Evolutionary conservation across 257 asterid genomes (phyloP).

Genomic region (Ehretia macrophylla): DNA sequence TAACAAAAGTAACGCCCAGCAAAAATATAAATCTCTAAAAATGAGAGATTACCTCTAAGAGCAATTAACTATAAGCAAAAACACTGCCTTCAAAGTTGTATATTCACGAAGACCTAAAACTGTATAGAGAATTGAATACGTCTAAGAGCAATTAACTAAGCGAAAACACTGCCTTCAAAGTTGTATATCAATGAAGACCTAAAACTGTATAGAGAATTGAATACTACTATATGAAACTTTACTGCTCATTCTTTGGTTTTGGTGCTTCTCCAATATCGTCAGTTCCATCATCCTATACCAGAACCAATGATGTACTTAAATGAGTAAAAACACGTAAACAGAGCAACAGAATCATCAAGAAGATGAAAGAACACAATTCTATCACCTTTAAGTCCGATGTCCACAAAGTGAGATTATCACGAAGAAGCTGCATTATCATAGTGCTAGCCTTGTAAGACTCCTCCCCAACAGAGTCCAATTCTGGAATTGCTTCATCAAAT

Average conservation of each 20-base stretch:
- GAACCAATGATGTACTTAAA: conserved; percentile 2
- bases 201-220: conserved; percentile 18
- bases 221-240: conserved; percentile 25
- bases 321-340: not conserved
- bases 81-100: conserved; percentile 5
- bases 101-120: conserved; percentile 13
- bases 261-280: conserved; percentile 87
- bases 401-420: conserved; percentile 92
- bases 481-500: conserved; percentile 90
- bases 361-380: too few relatives aligned
- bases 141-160: not conserved
- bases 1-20: conserved; percentile 3
- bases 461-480: conserved; percentile 89
- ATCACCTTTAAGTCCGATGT: conserved; percentile 88
- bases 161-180: conserved; percentile 6
- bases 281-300: conserved; percentile 64
- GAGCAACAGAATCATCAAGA: not conserved
- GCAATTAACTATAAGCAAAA: conserved; percentile 4
- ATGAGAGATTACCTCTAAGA: not conserved
- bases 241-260: conserved; percentile 73
- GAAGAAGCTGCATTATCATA: conserved; percentile 92
- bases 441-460: conserved; percentile 97
- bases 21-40: conserved; percentile 5
- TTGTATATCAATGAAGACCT: conserved; percentile 9
- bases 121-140: conserved; percentile 9